Evolutionary conservation across 2,329 filamentous ascomycete genomes (phyloP), one percentile per base, ranked within the genome.

Genomic region (Alternaria arborescens): DNA sequence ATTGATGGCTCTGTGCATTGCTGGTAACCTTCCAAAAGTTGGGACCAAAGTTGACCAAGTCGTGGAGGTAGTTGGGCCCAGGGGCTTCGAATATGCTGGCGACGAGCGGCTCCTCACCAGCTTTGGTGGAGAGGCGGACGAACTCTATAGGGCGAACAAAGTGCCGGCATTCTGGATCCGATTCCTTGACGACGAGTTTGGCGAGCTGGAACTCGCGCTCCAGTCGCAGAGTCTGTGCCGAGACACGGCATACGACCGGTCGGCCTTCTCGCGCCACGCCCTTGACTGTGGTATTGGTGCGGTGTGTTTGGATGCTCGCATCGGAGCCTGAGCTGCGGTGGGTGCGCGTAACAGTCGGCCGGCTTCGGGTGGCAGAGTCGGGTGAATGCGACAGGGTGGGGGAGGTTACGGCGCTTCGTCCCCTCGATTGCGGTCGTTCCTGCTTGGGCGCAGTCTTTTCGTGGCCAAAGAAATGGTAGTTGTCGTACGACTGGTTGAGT

Each of bases 201-300:
- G 89, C 88, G 67, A 95, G 91, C 70, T 97, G 91, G 73, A 91
- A 97, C 58, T 94, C 90, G 63, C 94, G 86, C 81, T 98, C 94
- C 69, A 97, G 88, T 8, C 94, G 88, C 53, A 97, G 82, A 16
- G 90, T 86, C 79, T 97, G 92, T 63, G 87, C 89, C 0, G 94
- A 97, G 44, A 97, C 85, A 22, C 93, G 89, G 43, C 93, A 94
- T 28, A 97, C 83, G 6, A 97, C 89, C 8, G 86, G 85, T 73
- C 62, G 43, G 78, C 83, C 48, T 65, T 72, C 61, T 32, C 50
- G 63, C 72, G 79, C n/a, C 75, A 74, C 8, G 76, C 80, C 50
- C 77, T 65, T 86, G 82, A 66, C 76, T 65, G 71, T 89, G 73
- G 65, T 77, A 71, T 63, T 84, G 79, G 71, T 89, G 70, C 66